These are phyloP conservation scores for Thelephora ganbajun DNA, from an alignment of 768 basidiomycete genomes.

Conservation along the genomic window DNA sequence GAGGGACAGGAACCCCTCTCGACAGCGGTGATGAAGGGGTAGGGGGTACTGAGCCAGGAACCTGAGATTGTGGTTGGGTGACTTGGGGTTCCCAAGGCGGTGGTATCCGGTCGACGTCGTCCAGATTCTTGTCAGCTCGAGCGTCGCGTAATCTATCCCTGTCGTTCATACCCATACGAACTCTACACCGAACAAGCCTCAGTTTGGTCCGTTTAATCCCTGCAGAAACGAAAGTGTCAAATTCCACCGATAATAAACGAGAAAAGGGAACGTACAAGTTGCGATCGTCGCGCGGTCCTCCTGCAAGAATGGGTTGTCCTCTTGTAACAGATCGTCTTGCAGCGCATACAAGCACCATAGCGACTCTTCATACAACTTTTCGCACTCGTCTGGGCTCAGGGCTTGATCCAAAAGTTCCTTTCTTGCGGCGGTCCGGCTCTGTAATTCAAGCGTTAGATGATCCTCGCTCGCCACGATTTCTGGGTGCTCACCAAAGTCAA, in stretches of 20 bases:
- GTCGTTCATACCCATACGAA: conserved; percentile 65
- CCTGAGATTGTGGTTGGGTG: not conserved
- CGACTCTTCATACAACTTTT: conserved; percentile 89
- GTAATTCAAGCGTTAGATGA: conserved; percentile 1
- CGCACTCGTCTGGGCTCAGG: conserved; percentile 66
- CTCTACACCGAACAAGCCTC: conserved; percentile 63
- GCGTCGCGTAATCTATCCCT: conserved; percentile 64
- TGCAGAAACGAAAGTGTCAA: conserved; percentile 12
- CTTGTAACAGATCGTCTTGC: conserved; percentile 76
- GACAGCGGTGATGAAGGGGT: no score
- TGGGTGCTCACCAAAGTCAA: conserved; percentile 54
- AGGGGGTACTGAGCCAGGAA: no score
- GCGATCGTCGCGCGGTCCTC: conserved; percentile 70
- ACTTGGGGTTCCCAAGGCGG: conserved; percentile 32
- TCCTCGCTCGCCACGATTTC: not conserved
- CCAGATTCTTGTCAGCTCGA: conserved; percentile 65
- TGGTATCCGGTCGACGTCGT: conserved; percentile 54
- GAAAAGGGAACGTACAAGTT: conserved; percentile 38
- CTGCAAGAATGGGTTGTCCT: conserved; percentile 72
- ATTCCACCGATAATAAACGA: conserved; percentile 2
- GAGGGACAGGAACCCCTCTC: no score
- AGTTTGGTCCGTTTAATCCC: conserved; percentile 83
- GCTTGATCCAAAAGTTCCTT: conserved; percentile 81
- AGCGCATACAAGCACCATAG: conserved; percentile 89
- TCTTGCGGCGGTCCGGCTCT: conserved; percentile 88